phyloP scores from a whole-genome alignment of 2,329 filamentous ascomycete genomes.

The Ophiocordyceps sinensis region DNA sequence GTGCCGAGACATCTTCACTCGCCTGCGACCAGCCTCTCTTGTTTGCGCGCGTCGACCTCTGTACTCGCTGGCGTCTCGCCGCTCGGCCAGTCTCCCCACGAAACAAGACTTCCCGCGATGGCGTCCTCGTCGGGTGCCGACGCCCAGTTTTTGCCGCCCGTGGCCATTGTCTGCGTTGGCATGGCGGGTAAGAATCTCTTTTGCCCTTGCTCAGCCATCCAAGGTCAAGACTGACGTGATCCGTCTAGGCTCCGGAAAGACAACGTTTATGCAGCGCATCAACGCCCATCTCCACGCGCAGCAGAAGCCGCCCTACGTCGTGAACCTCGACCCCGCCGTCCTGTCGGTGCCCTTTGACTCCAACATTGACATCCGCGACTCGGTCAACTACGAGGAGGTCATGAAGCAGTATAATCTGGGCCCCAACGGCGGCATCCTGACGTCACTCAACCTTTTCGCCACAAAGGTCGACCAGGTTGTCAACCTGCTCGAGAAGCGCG shows the following conservation, averaged over 20 bases:
- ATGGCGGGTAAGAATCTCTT: slow-evolving; percentile 57
- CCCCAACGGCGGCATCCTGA: slow-evolving; percentile 92
- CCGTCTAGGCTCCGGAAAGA: slow-evolving; percentile 72
- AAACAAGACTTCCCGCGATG: slow-evolving; percentile 9
- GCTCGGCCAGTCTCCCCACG: too few relatives aligned
- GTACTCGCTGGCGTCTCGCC: neutral
- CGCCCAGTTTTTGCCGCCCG: slow-evolving; percentile 7
- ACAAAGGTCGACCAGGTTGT: slow-evolving; percentile 98
- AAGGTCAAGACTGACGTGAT: too few relatives aligned
- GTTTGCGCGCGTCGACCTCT: neutral
- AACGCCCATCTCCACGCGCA: slow-evolving; percentile 81
- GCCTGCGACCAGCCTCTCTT: too few relatives aligned
- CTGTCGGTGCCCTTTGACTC: slow-evolving; percentile 85
- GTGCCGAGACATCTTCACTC: too few relatives aligned
- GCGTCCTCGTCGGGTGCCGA: slow-evolving; percentile 12
- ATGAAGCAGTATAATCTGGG: slow-evolving; percentile 99
- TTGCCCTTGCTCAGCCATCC: neutral
- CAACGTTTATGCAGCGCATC: slow-evolving; percentile 99
- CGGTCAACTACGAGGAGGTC: slow-evolving; percentile 98
- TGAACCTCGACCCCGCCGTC: slow-evolving; percentile 94
- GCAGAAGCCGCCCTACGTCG: slow-evolving; percentile 74
- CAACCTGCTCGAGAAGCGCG: slow-evolving; percentile 75
- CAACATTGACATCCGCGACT: slow-evolving; percentile 98
- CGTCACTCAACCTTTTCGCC: slow-evolving; percentile 87
- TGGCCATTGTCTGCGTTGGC: slow-evolving; percentile 77